Evolutionary conservation across 202 grass and related monocot species (phyloP).

Genomic region (Panicum hallii): DNA sequence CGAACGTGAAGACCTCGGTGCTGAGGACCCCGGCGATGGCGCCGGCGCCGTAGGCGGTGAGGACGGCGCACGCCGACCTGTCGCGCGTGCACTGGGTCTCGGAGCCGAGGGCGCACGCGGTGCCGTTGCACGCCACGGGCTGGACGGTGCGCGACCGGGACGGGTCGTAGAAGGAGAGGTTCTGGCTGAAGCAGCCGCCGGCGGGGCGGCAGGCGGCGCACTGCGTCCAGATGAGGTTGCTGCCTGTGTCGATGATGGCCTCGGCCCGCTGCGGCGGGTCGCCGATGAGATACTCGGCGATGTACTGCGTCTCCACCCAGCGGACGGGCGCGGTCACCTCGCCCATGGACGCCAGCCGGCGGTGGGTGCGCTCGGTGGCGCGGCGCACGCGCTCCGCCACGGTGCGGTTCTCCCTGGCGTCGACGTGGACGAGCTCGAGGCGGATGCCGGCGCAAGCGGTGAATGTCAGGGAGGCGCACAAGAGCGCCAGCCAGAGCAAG

Average conservation of each 20-base stretch:
- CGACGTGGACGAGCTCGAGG: constrained; percentile 33
- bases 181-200: constrained; percentile 4
- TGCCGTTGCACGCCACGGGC: constrained; percentile 2
- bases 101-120: background rate
- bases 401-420: constrained; percentile 24
- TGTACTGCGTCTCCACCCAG: background rate
- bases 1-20: constrained; percentile 22
- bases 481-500: constrained; percentile 11
- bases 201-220: background rate
- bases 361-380: constrained; percentile 29
- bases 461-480: background rate
- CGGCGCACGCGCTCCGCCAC: background rate
- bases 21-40: background rate
- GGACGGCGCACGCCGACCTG: background rate
- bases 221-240: constrained; percentile 49
- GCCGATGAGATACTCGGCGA: constrained; percentile 27
- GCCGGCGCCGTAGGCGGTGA: background rate
- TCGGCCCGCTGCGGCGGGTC: background rate
- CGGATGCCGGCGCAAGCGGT: background rate
- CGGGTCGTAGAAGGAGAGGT: background rate
- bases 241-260: constrained; percentile 47
- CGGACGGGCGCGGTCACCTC: background rate
- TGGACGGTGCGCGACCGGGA: background rate
- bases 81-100: constrained; percentile 4
- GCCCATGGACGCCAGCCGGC: constrained; percentile 6